A percentile compares a stretch with the other conserved stretches of the same genome.
phyloP scores from a whole-genome alignment of 2,329 filamentous ascomycete genomes.

The Sphaceloma murrayae region DNA sequence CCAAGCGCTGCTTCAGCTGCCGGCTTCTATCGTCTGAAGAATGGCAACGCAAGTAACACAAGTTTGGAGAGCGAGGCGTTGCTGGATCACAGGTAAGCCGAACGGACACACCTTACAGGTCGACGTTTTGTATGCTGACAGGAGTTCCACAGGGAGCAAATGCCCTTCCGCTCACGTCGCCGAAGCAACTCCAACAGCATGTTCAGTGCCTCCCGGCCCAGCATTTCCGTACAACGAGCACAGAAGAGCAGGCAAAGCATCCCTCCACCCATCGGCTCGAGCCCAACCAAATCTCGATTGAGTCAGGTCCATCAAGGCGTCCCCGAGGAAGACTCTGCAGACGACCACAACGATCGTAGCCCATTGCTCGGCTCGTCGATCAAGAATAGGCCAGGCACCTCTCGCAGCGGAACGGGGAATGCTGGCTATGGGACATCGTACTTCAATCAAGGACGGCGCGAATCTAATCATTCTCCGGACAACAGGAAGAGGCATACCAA shows the following conservation, averaged over 20 bases:
- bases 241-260: conserved; percentile 15
- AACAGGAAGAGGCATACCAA: conserved; percentile 21
- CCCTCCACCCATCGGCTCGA: conserved; percentile 16
- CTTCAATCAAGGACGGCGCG: conserved; percentile 26
- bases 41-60: conserved; percentile 60
- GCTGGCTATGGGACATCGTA: conserved; percentile 26
- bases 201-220: conserved; percentile 19
- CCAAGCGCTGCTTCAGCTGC: conserved; percentile 33
- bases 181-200: conserved; percentile 34
- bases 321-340: conserved; percentile 36
- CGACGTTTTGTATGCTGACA: conserved; percentile 4
- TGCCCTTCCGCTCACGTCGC: conserved; percentile 33
- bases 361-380: conserved; percentile 41
- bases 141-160: conserved; percentile 33
- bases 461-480: conserved; percentile 30
- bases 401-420: conserved; percentile 24
- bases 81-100: conserved; percentile 69
- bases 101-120: neutral
- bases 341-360: conserved; percentile 43
- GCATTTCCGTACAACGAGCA: conserved; percentile 1
- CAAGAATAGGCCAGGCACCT: conserved; percentile 25
- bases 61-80: conserved; percentile 84
- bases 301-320: neutral
- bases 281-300: conserved; percentile 15
- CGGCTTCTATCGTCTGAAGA: conserved; percentile 44